phyloP scores from a whole-genome alignment of 495 filamentous ascomycete species.

The Penicillium fimorum region DNA sequence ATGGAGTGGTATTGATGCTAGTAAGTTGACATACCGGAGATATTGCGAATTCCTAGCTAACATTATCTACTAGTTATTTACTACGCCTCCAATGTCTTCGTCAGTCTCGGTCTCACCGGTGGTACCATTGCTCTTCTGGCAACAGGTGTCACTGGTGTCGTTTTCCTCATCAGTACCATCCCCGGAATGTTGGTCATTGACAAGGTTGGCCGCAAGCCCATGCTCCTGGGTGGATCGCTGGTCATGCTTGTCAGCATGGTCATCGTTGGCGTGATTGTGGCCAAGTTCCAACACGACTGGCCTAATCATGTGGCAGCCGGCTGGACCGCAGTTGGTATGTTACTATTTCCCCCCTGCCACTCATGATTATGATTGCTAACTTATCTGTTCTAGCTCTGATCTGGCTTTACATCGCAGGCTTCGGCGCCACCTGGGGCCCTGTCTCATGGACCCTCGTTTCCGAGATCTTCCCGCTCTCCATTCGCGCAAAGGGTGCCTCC shows the following conservation, averaged over 20 bases:
- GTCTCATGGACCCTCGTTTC: slow-evolving; percentile 28
- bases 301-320: slow-evolving; percentile 37
- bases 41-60: neutral
- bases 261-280: slow-evolving; percentile 49
- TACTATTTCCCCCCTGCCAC: neutral
- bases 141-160: slow-evolving; percentile 60
- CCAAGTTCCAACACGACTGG: slow-evolving; percentile 37
- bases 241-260: slow-evolving; percentile 41
- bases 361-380: slow-evolving; percentile 1
- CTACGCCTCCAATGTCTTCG: slow-evolving; percentile 42
- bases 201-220: slow-evolving; percentile 68
- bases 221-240: slow-evolving; percentile 66
- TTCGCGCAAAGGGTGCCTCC: slow-evolving; percentile 45
- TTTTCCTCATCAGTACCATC: slow-evolving; percentile 70
- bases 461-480: slow-evolving; percentile 48
- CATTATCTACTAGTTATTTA: slow-evolving; percentile 26
- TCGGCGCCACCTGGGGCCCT: slow-evolving; percentile 63
- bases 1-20: slow-evolving; percentile 43
- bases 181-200: slow-evolving; percentile 74
- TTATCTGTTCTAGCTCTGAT: slow-evolving; percentile 27
- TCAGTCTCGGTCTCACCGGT: slow-evolving; percentile 82
- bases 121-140: slow-evolving; percentile 68
- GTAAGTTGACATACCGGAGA: slow-evolving; percentile 14
- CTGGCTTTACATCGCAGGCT: slow-evolving; percentile 45
- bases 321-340: slow-evolving; percentile 43